phyloP scores from a whole-genome alignment of 495 filamentous ascomycete genomes.

The Podospora conica region DNA sequence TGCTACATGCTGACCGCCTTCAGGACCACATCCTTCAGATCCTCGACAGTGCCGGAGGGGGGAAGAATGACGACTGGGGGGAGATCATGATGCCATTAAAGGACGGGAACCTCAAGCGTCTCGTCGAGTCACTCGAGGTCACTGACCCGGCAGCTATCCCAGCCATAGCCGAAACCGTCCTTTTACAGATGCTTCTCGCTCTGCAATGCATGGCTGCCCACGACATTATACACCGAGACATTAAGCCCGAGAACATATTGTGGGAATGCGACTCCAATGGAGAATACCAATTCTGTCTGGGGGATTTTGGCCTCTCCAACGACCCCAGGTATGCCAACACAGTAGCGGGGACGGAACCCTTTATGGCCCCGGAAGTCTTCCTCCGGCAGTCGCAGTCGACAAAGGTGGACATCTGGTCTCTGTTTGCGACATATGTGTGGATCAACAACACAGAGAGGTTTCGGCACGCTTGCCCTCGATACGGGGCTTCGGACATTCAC shows the following conservation, averaged over 20 bases:
- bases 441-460: slow-evolving; percentile 21
- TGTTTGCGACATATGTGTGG: slow-evolving; percentile 40
- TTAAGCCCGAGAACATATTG: slow-evolving; percentile 78
- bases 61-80: slow-evolving; percentile 11
- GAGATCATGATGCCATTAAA: slow-evolving; percentile 36
- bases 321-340: slow-evolving; percentile 18
- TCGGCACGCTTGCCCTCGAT: slow-evolving; percentile 9
- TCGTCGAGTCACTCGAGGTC: slow-evolving; percentile 3
- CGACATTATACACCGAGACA: slow-evolving; percentile 68
- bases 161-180: slow-evolving; percentile 14
- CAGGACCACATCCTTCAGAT: slow-evolving; percentile 31
- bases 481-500: slow-evolving; percentile 18
- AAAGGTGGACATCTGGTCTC: slow-evolving; percentile 39
- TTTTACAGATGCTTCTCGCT: slow-evolving; percentile 32
- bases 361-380: slow-evolving; percentile 32
- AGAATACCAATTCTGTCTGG: slow-evolving; percentile 27
- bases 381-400: slow-evolving; percentile 23
- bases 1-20: background rate
- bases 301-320: slow-evolving; percentile 33
- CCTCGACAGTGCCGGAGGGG: slow-evolving; percentile 16
- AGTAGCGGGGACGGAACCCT: slow-evolving; percentile 23
- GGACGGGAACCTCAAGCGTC: slow-evolving; percentile 21
- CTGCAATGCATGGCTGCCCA: slow-evolving; percentile 32
- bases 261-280: slow-evolving; percentile 12
- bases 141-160: background rate